Conservation (phyloP, 2,329 filamentous ascomycete genomes). For the Monilinia vaccinii-corymbosi region DNA sequence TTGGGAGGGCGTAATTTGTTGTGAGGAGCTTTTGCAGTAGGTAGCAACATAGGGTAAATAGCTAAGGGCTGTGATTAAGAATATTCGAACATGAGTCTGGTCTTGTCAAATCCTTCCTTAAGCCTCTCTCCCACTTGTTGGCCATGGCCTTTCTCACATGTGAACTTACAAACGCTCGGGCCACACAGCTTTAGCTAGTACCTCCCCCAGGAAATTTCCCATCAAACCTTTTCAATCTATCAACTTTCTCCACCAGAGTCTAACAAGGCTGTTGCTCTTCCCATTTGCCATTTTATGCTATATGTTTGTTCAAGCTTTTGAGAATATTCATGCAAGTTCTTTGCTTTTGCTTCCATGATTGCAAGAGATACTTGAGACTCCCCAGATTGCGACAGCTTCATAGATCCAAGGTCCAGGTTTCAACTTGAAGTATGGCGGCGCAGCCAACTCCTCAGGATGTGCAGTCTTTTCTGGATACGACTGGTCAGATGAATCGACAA, state of each 20-base stretch:
- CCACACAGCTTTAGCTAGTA: not conserved
- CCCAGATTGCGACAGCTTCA: not conserved
- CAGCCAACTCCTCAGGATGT: conserved; percentile 10
- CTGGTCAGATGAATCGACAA: conserved; percentile 3
- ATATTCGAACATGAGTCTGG: not conserved
- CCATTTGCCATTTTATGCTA: not conserved
- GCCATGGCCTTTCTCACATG: not conserved
- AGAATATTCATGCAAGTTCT: not conserved
- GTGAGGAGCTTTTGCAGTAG: conserved; percentile 2
- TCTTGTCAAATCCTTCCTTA: not conserved
- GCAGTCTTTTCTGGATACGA: conserved; percentile 5
- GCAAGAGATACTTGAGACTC: not conserved
- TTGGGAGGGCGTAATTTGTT: not conserved
- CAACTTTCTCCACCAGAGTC: not conserved
- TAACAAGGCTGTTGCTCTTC: not conserved
- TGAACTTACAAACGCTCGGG: not conserved
- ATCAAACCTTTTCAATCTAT: not conserved
- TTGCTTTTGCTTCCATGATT: conserved; percentile 1
- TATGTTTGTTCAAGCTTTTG: not conserved
- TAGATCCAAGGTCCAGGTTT: not conserved
- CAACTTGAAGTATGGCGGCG: conserved; percentile 2
- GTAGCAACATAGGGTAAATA: not conserved
- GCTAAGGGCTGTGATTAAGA: not conserved
- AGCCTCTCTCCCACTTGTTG: not conserved
- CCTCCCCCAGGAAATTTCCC: not conserved